Conservation (phyloP, 345 rosid species). For the Microthlaspi erraticum region DNA sequence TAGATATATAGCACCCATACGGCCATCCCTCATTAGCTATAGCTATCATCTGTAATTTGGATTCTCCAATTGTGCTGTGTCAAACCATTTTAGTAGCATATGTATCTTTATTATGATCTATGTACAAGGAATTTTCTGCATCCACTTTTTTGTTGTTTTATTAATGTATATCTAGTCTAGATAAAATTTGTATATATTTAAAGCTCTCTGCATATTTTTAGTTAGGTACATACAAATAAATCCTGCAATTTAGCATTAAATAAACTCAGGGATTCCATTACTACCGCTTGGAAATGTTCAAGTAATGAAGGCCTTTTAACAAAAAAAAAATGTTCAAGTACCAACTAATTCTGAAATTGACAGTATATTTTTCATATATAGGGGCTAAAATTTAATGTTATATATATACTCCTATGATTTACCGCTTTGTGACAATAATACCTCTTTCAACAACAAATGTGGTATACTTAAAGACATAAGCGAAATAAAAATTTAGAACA, state of each 20-base stretch:
- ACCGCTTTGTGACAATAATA: neutral
- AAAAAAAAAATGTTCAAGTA: neutral
- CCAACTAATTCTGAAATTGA: neutral
- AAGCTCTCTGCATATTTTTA: neutral
- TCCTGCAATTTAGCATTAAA: neutral
- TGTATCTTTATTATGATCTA: too few relatives aligned
- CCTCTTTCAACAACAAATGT: constrained; percentile 3
- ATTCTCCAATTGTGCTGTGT: neutral
- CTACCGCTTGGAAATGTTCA: neutral
- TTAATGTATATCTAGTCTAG: too few relatives aligned
- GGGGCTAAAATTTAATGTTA: neutral
- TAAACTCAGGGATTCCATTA: constrained; percentile 2
- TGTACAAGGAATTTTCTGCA: too few relatives aligned
- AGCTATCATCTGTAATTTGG: neutral
- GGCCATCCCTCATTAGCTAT: neutral
- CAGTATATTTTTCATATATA: neutral
- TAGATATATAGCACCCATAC: too few relatives aligned
- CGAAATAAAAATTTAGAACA: constrained; percentile 8
- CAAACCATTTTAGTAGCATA: neutral
- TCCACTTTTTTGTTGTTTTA: too few relatives aligned
- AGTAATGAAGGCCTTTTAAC: too few relatives aligned
- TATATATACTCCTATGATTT: neutral
- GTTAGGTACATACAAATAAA: neutral
- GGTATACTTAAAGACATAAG: neutral
- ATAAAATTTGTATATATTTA: neutral